Conservation (phyloP, 2,329 filamentous ascomycete species). For the Phaeosphaeriaceae sp. region DNA sequence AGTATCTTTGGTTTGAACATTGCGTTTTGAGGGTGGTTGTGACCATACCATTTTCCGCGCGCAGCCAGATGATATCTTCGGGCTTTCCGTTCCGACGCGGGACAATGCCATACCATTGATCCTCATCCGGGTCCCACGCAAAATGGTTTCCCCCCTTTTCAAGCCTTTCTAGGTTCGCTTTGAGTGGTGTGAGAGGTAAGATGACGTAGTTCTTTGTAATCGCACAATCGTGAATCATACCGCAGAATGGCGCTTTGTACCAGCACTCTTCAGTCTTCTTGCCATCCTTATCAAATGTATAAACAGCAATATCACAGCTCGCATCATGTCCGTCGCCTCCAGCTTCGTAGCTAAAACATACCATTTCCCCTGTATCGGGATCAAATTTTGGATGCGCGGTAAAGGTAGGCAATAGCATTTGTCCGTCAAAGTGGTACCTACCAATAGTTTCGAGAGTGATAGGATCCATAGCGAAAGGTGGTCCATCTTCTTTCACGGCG, state of each 20-base stretch:
- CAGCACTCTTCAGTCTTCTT: constrained; percentile 49
- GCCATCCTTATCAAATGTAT: constrained; percentile 48
- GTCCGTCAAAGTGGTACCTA: constrained; percentile 49
- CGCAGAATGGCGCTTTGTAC: constrained; percentile 49
- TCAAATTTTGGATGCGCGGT: constrained; percentile 56
- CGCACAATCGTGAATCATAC: constrained; percentile 51
- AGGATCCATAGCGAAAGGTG: constrained; percentile 51
- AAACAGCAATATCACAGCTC: constrained; percentile 49
- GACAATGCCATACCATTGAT: constrained; percentile 63
- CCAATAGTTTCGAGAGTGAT: constrained; percentile 50
- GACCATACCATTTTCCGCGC: constrained; percentile 56
- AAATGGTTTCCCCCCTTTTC: constrained; percentile 50
- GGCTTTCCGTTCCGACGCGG: constrained; percentile 58
- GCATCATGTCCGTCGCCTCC: constrained; percentile 45
- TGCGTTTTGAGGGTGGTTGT: not conserved
- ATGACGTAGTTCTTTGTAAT: constrained; percentile 50
- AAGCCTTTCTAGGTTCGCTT: constrained; percentile 43
- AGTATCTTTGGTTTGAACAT: not conserved
- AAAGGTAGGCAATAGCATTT: constrained; percentile 50
- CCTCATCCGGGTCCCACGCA: constrained; percentile 56
- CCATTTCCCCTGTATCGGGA: constrained; percentile 51
- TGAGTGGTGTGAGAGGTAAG: constrained; percentile 48
- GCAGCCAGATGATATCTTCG: constrained; percentile 61
- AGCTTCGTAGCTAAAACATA: constrained; percentile 52
- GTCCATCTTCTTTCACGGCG: constrained; percentile 58